Evolutionary conservation across 208 protist genomes (phyloP).

Genomic region (Zelonia costaricensis): DNA sequence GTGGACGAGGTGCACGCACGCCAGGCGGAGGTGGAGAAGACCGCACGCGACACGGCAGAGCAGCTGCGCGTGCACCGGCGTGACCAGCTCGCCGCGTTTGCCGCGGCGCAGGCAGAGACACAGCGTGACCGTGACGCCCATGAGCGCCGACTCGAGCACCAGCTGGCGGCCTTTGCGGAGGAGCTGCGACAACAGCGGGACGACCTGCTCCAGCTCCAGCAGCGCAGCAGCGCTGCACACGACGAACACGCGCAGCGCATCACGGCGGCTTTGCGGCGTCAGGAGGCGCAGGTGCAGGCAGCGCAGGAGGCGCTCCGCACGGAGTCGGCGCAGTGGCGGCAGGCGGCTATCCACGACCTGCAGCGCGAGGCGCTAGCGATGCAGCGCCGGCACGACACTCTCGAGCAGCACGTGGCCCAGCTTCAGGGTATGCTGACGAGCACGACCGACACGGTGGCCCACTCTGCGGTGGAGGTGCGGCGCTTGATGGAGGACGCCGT

Average conservation of each 20-base stretch:
- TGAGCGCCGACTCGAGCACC: slow-evolving; percentile 9
- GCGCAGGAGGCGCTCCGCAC: slow-evolving; percentile 38
- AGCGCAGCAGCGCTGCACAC: slow-evolving; percentile 1
- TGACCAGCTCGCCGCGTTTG: slow-evolving; percentile 24
- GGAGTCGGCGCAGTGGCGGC: slow-evolving; percentile 41
- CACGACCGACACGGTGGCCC: slow-evolving; percentile 35
- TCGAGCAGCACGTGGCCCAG: slow-evolving; percentile 49
- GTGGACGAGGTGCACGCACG: slow-evolving; percentile 22
- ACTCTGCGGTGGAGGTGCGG: slow-evolving; percentile 39
- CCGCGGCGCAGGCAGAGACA: slow-evolving; percentile 8
- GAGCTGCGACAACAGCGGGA: slow-evolving; percentile 50
- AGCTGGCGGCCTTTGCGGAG: slow-evolving; percentile 20
- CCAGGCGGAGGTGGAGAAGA: slow-evolving; percentile 16
- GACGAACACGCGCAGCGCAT: slow-evolving; percentile 47
- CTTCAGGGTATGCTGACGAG: slow-evolving; percentile 52
- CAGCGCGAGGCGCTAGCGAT: slow-evolving; percentile 23
- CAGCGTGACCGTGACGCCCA: slow-evolving; percentile 25
- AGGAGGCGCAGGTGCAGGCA: slow-evolving; percentile 49
- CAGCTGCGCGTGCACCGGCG: slow-evolving; percentile 21
- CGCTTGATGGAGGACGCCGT: slow-evolving; percentile 60
- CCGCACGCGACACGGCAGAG: slow-evolving; percentile 22
- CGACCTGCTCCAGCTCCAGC: slow-evolving; percentile 31
- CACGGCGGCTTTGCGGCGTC: slow-evolving; percentile 42
- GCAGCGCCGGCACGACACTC: slow-evolving; percentile 28
- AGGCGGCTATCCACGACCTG: slow-evolving; percentile 26